Evolutionary conservation across 2,329 filamentous ascomycete species (phyloP), one percentile per base, ranked within the genome.

Genomic region (Leptoxyphium fumago): DNA sequence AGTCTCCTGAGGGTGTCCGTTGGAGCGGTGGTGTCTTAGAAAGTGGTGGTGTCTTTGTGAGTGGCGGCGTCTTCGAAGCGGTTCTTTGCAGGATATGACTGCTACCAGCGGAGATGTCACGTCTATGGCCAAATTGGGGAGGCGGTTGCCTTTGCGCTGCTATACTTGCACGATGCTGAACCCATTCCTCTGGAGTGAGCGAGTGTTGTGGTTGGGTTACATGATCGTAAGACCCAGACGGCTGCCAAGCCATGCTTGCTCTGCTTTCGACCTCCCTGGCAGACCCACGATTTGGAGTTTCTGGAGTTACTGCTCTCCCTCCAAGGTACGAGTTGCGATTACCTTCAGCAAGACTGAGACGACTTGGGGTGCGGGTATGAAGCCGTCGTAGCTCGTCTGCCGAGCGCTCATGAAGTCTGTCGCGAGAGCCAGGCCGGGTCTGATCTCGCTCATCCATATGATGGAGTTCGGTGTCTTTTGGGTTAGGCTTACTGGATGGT

Each of bases 131-230:
- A 13, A 51, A 47, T 30, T 50, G 48, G 2, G 50, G 48, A 36
- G 73, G 55, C 13, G 78, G 72, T 5, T 71, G 70, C 40, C 71
- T 66, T 9, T 71, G 68, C 14, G 72, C 68, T 3, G 67, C 66
- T 38, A 66, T 61, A 10, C 76, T 69, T 17, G 80, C 81, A 48
- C 85, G 78, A 52, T 89, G 81, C 54, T 86, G 78, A 5, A 94
- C 85, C 64, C 82, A 94, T 53, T 93, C 78, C 59, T 94, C 85
- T 0, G 86, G 73, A 4, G 81, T 83, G 10, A 94, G 57, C 8
- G 64, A 65, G 38, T 65, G 70, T n/a, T 71, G 70, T 11, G 67
- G 61, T 26, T 67, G 64, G 17, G 55, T 55, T 14, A 68, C 67
- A 9, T 68, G 69, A 10, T 68, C 65, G 30, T 68, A 63, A 30